Base-by-base conservation (phyloP, 2,329 filamentous ascomycete genomes). In the Colletotrichum abscissum region DNA sequence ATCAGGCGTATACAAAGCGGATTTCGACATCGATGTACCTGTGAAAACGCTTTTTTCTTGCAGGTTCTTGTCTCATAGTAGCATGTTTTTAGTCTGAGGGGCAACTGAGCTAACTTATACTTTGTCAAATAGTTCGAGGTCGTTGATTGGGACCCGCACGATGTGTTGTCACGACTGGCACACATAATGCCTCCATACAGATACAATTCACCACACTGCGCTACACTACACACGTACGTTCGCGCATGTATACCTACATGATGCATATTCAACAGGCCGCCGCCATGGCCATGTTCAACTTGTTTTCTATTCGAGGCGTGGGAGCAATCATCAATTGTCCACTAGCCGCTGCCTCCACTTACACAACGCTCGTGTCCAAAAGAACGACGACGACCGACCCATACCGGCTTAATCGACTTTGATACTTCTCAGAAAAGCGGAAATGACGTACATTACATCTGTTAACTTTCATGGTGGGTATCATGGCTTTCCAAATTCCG, bases 51-150 rank as follows among this genome's bases (percentile, higher is more conserved):
- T 24, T 35, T 35, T n/a, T n/a, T 16, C 38, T 19, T 55, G 16
- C 24, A n/a, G 28, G 12, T n/a, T 55, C 7, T 55, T 33, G 26
- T 42, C 46, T 12, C 16, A 28, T 38, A 49, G 19, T 55, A 16
- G 5, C n/a, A 74, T 74, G 57, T 74, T 69, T 65, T 64, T 65
- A 42, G 16, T 22, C 28, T 46, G 14, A n/a, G 69, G 75, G 78
- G 80, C 80, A 80, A 77, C 73, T 75, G 78, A 78, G 79, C 79
- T 77, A 83, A 82, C 82, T 84, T 84, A 84, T 84, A 84, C 81
- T 80, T 77, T 77, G 76, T 78, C 73, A 76, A 78, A 68, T 22
- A 69, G 8, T 66, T 55, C 64, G 59, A 54, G n/a, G n/a, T 46
- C 59, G 49, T 56, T 70, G 11, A 62, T 70, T 66, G 28, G 46